phyloP scores from a whole-genome alignment of 179 eudicot genomes.

The Heliamphora ciliata region DNA sequence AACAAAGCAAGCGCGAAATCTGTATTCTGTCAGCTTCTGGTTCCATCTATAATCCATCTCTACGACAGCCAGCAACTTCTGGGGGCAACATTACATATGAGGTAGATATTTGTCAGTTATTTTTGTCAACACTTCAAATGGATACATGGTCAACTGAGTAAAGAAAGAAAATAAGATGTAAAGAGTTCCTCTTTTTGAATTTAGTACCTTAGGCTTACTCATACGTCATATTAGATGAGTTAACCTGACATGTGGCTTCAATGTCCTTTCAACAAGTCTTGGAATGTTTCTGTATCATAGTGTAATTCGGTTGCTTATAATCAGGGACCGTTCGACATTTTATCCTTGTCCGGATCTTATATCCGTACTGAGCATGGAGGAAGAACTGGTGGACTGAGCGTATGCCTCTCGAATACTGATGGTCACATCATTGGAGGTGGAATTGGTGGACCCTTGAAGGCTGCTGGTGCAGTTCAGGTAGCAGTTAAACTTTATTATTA shows the following conservation, averaged over 20 bases:
- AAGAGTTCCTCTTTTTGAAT: background rate
- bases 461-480: constrained; percentile 87
- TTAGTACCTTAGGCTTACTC: background rate
- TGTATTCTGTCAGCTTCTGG: constrained; percentile 82
- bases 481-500: background rate
- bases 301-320: background rate
- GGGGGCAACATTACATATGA: constrained; percentile 71
- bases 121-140: background rate
- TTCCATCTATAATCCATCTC: constrained; percentile 54
- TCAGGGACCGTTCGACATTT: constrained; percentile 74
- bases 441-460: constrained; percentile 69
- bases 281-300: background rate
- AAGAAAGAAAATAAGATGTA: background rate
- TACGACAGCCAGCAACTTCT: constrained; percentile 68
- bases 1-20: constrained; percentile 55
- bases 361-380: constrained; percentile 61
- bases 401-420: constrained; percentile 46
- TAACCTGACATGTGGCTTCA: background rate
- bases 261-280: background rate
- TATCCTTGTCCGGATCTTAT: constrained; percentile 71
- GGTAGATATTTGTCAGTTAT: constrained; percentile 30
- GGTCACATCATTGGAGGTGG: constrained; percentile 82
- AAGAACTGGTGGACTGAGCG: constrained; percentile 68
- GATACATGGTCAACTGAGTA: background rate
- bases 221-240: background rate